Evolutionary conservation across 306 rosid genomes (phyloP).

Genomic region (Glycine tomentella): DNA sequence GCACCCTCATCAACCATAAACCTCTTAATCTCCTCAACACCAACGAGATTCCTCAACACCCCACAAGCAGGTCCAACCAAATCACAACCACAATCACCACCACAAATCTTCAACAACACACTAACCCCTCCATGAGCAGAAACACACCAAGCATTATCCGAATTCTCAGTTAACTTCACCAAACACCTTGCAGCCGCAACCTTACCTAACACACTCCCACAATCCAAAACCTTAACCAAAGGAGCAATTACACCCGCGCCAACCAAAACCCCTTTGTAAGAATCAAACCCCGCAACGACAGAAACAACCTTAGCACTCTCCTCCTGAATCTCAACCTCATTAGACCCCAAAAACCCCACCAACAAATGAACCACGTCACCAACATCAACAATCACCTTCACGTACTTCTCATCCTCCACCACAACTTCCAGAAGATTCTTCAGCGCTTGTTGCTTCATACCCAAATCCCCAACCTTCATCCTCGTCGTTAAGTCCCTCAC

Average conservation of each 20-base stretch:
- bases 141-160: conserved; percentile 89
- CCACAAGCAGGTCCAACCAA: conserved; percentile 84
- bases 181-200: conserved; percentile 71
- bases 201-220: conserved; percentile 66
- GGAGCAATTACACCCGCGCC: conserved; percentile 77
- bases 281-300: conserved; percentile 71
- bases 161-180: conserved; percentile 79
- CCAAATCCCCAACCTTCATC: conserved; percentile 83
- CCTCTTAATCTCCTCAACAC: conserved; percentile 87
- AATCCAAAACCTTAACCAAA: conserved; percentile 74
- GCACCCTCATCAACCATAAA: conserved; percentile 89
- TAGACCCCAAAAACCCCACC: conserved; percentile 65
- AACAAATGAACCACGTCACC: conserved; percentile 65
- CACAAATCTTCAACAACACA: conserved; percentile 73
- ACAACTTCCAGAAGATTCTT: conserved; percentile 63
- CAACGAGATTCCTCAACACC: conserved; percentile 76
- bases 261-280: conserved; percentile 60
- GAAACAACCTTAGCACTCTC: conserved; percentile 63
- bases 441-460: conserved; percentile 77
- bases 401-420: conserved; percentile 79
- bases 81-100: conserved; percentile 52
- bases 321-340: conserved; percentile 70
- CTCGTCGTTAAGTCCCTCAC: conserved; percentile 76
- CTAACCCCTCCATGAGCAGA: conserved; percentile 96
- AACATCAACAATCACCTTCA: conserved; percentile 68